Conservation (phyloP, 2,329 filamentous ascomycete species). For the Cercospora sp. region DNA sequence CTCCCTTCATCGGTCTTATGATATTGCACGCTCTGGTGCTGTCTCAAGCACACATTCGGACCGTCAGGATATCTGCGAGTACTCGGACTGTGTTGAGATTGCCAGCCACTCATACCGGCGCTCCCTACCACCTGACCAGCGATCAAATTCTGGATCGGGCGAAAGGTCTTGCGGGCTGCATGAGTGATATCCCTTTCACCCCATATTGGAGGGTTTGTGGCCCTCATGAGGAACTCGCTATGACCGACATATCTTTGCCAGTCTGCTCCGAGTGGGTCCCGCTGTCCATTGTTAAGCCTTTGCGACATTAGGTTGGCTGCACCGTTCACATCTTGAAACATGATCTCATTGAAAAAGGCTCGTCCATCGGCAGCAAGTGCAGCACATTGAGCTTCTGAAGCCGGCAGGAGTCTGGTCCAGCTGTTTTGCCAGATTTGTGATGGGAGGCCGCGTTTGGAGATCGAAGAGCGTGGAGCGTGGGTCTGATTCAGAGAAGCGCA, state of each 20-base stretch:
- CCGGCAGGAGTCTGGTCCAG: background rate
- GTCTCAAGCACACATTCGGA: background rate
- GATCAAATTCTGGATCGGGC: background rate
- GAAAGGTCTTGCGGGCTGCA: background rate
- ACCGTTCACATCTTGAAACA: background rate
- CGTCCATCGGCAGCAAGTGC: background rate
- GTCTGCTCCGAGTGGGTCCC: background rate
- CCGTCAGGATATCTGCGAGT: no score
- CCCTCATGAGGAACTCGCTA: no score
- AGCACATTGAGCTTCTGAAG: background rate
- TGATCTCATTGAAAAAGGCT: background rate
- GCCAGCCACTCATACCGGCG: no score
- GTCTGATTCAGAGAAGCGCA: background rate
- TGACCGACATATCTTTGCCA: no score
- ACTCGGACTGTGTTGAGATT: no score
- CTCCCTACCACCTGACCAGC: background rate
- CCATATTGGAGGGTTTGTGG: background rate
- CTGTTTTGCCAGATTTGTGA: background rate
- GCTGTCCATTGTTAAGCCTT: background rate
- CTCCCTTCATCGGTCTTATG: no score
- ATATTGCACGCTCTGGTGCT: background rate
- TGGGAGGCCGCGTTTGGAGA: background rate
- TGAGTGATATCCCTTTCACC: background rate
- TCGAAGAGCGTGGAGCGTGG: background rate
- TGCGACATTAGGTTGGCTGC: background rate